Percentiles rank a stretch among this genome's conserved stretches.
These are phyloP conservation scores for Scleromitrula shiraiana DNA, from an alignment of 2,329 filamentous ascomycete species.

Conservation along the genomic window DNA sequence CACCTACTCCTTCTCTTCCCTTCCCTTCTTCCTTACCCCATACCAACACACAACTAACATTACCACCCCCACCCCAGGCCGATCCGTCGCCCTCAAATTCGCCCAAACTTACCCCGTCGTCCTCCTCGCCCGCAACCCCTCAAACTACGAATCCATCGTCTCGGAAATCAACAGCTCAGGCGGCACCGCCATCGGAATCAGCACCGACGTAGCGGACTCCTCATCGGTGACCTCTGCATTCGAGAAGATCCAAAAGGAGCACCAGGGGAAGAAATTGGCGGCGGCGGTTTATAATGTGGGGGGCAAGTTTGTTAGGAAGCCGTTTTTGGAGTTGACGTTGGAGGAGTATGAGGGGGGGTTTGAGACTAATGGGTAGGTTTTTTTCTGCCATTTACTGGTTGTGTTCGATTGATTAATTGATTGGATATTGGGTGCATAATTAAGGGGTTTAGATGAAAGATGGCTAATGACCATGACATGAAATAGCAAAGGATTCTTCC, in stretches of 20 bases:
- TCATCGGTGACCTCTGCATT: conserved; percentile 49
- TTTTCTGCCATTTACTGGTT: too few relatives aligned
- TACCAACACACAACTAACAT: neutral
- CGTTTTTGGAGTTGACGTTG: conserved; percentile 48
- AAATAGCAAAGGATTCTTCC: conserved; percentile 51
- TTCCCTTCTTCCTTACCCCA: neutral
- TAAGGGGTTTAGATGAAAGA: neutral
- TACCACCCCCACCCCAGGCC: conserved; percentile 28
- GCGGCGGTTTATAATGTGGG: conserved; percentile 67
- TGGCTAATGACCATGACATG: neutral
- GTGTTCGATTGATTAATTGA: neutral
- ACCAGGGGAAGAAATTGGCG: conserved; percentile 40
- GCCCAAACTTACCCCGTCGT: conserved; percentile 63
- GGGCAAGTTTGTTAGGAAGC: conserved; percentile 41
- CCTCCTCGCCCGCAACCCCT: conserved; percentile 60
- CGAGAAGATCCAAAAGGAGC: conserved; percentile 50
- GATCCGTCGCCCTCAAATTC: conserved; percentile 48
- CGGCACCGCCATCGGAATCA: conserved; percentile 63
- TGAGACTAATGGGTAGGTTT: conserved; percentile 41
- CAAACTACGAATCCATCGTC: conserved; percentile 59
- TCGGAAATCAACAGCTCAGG: conserved; percentile 59
- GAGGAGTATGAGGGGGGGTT: conserved; percentile 43
- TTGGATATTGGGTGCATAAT: neutral
- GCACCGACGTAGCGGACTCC: conserved; percentile 53
- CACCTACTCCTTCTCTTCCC: neutral